Base-by-base conservation (phyloP, 495 filamentous ascomycete genomes). In the Hyaloscypha bicolor region DNA sequence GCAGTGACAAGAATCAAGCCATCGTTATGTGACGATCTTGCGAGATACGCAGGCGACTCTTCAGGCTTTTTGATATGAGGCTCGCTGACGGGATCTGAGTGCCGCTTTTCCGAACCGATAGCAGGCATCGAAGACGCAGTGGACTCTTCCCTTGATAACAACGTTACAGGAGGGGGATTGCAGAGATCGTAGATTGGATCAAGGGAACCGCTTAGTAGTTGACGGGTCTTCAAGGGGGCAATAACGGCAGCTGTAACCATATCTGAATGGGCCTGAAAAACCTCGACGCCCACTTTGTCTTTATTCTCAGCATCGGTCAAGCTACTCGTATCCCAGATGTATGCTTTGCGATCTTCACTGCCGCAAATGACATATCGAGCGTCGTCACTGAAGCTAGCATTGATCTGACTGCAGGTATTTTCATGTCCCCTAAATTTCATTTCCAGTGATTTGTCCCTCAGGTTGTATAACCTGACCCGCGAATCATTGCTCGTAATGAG, bases 401-500 rank as follows among this genome's bases (percentile, higher is more conserved):
- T 89, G 48, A 99, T 97, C 75, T 98, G 95, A 72, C 88, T 93
- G 76, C 86, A 93, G n/a, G 87, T 85, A 74, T 98, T 97, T 74
- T 94, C 91, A 72, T 97, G 92, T 6, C 94, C 96, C 71, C 92
- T 93, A 71, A 96, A 91, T 74, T 98, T 99, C 66, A 91, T 84
- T 67, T 97, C 92, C 3, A 98, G 79, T 11, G 81, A 85, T 72
- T 96, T 94, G 72, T 95, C 91, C 25, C 87, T 84, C 68, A 96
- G 80, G 76, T 91, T 93, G 78, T 98, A 98, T 30, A 97, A 81
- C 5, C 95, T 87, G n/a, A 98, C 87, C 6, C 96, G 88, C 3
- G 93, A 97, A 74, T 99, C 95, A 71, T 97, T 98, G 72, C 93
- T 97, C 0, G 93, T 96, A 62, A 99, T 88, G 16, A 99, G 80